These are phyloP conservation scores for Vaccinium corymbosum DNA, from an alignment of 148 eudicot species.

Conservation along the genomic window DNA sequence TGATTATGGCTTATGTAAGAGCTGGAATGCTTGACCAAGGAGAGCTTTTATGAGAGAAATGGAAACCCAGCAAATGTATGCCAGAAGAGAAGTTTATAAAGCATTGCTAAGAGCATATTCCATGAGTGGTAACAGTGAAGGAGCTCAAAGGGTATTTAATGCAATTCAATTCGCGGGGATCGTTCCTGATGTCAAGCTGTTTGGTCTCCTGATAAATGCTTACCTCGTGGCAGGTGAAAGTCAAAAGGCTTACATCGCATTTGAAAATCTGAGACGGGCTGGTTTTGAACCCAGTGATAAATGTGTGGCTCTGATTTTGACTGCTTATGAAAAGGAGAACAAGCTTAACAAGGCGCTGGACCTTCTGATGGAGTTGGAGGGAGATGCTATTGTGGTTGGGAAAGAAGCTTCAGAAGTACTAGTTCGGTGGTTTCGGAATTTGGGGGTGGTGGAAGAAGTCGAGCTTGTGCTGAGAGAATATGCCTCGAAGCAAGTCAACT, in stretches of 20 bases:
- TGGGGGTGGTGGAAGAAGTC: constrained; percentile 85
- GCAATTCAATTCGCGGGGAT: constrained; percentile 74
- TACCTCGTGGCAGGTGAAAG: constrained; percentile 56
- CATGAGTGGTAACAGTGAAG: constrained; percentile 65
- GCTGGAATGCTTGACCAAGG: constrained; percentile 56
- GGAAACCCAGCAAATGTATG: constrained; percentile 57
- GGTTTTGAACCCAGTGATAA: constrained; percentile 75
- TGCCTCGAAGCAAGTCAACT: constrained; percentile 24
- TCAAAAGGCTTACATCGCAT: constrained; percentile 54
- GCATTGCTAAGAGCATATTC: constrained; percentile 90
- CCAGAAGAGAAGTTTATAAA: constrained; percentile 80
- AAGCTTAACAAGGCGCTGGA: constrained; percentile 61
- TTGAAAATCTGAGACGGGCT: constrained; percentile 63
- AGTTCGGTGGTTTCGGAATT: constrained; percentile 66
- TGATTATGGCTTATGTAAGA: constrained; percentile 88
- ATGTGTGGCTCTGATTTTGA: constrained; percentile 66
- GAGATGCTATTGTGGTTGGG: constrained; percentile 55
- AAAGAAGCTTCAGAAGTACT: constrained; percentile 65
- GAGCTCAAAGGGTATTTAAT: constrained; percentile 80
- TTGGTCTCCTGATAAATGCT: constrained; percentile 81
- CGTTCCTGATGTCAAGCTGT: constrained; percentile 65
- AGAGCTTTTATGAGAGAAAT: constrained; percentile 64
- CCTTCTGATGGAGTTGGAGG: constrained; percentile 62
- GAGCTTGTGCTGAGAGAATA: constrained; percentile 61
- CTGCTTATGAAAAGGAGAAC: constrained; percentile 65